Percentiles rank a stretch among this genome's conserved stretches.
Evolutionary conservation across 306 rosid species (phyloP).

Genomic region (Castanea mollissima): DNA sequence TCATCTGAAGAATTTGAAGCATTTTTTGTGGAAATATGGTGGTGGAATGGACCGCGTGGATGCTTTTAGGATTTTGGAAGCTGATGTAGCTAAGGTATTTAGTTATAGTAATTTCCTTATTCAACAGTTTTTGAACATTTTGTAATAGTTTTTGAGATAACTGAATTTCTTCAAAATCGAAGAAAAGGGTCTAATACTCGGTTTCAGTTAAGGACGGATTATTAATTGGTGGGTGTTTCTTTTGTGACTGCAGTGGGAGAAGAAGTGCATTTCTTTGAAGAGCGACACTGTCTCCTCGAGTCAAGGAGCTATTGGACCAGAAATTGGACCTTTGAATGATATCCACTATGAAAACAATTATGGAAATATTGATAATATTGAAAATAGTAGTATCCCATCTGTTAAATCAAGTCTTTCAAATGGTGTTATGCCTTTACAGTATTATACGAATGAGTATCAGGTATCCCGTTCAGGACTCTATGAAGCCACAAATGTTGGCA

Average conservation of each 20-base stretch:
- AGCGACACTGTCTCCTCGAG: constrained; percentile 36
- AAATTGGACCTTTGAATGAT: constrained; percentile 64
- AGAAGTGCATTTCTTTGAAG: constrained; percentile 48
- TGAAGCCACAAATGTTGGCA: constrained; percentile 39
- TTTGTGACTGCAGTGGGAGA: constrained; percentile 74
- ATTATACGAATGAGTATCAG: constrained; percentile 89
- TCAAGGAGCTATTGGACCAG: constrained; percentile 32
- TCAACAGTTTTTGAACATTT: not conserved
- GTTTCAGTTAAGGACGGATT: not conserved
- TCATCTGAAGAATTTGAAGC: constrained; percentile 83
- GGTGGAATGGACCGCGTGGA: constrained; percentile 48
- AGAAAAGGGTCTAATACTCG: too few species aligned
- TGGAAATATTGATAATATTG: constrained; percentile 70
- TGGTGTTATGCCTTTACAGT: constrained; percentile 89
- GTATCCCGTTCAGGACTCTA: constrained; percentile 58
- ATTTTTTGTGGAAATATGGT: constrained; percentile 81
- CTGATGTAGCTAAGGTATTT: constrained; percentile 63
- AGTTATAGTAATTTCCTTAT: not conserved
- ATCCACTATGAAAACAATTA: constrained; percentile 73
- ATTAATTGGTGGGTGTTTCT: constrained; percentile 20
- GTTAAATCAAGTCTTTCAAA: constrained; percentile 58
- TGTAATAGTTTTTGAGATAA: not conserved
- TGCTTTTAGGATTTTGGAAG: constrained; percentile 48
- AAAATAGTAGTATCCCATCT: constrained; percentile 52
- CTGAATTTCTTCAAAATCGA: too few species aligned